Base-by-base conservation (phyloP, 495 filamentous ascomycete species). In the Penicillium odoratum region DNA sequence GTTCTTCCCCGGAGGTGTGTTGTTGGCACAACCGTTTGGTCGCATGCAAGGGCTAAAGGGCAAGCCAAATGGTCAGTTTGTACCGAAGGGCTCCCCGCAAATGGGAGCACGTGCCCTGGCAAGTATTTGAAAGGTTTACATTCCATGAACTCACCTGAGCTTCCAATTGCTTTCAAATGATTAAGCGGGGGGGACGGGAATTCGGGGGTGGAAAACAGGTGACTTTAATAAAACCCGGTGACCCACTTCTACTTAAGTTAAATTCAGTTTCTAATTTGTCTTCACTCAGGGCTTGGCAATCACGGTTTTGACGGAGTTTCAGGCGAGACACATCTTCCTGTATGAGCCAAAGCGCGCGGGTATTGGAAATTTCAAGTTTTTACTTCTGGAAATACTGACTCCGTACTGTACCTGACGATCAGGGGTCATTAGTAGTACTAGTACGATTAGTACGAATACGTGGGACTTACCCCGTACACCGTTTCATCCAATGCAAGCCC, bases 11-110 rank as follows among this genome's bases (percentile, higher is more conserved):
- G 45, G 46, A 53, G 55, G 29, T 16, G 28, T 48, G 49, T 21
- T 38, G 38, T 63, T 46, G 51, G 53, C 40, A 54, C 31, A 53
- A 28, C 47, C 21, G 28, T 16, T 21, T 7, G 29, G 45, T 53
- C 62, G 60, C 58, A 69, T 64, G 60, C 60, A 68, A 69, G 66
- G 51, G 42, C 18, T 44, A 28, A 48, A 47, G 51, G 40, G 40
- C 58, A 58, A 38, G 10, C 8, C n/a, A 51, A 38, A 42, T 18
- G 38, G 51, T 59, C 51, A 58, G 60, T 48, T 40, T 18, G n/a
- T 34, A 43, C 25, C 21, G 45, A 43, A 15, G 48, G 53, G 34
- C 47, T 53, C 57, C 50, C 44, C 50, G 51, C 48, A 55, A 38
- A 46, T 29, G 21, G 1, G 21, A 40, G 50, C 59, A 61, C 59